Base-by-base conservation (phyloP, 106 monocot species). In the Alisma plantagoaquatica region DNA sequence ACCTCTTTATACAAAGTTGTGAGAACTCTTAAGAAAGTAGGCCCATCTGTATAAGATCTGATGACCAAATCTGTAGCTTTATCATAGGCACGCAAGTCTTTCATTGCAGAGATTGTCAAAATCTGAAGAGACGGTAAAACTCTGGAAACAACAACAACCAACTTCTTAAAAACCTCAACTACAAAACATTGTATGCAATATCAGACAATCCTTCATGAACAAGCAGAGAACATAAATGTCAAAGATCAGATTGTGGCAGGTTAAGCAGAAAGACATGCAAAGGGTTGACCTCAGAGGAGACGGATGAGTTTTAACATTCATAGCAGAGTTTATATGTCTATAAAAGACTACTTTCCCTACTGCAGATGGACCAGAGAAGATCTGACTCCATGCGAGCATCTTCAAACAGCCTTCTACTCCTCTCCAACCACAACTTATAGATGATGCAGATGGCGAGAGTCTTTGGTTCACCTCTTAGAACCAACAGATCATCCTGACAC, bases 171-270 rank as follows among this genome's bases (percentile, higher is more conserved):
- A 23, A 88, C 81, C 43, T 85, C 96, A 31, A 78, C 81, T 35
- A 90, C 79, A 49, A n/a, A n/a, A 98, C 79, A 61, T 63, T 42
- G 77, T 98, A 98, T 12, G 89, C 96, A 78, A 70, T 79, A 38
- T 98, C 96, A 30, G 96, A 98, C 61, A 98, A 79, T 23, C 98
- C 98, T 69, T 99, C 90, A 63, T 76, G 90, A 51, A 90, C 98
- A 68, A 99, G 73, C 70, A 99, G 69, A 23, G 86, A 86, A 59
- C 98, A 99, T 9, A 99, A 58, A 47, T 82, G 75, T 24, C 71
- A 67, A 50, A 99, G 82, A 53, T 99, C 90, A 23, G 70, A 33
- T 51, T 79, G 71, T 21, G 98, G 98, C 21, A 99, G 54, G 38
- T 65, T 46, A 21, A 69, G 65, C 32, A 99, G 69, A 25, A 99